A percentile compares a stretch with the other conserved stretches of the same genome.
These are phyloP conservation scores for Karstenula rhodostoma DNA, from an alignment of 2,329 filamentous ascomycete genomes.

Conservation along the genomic window DNA sequence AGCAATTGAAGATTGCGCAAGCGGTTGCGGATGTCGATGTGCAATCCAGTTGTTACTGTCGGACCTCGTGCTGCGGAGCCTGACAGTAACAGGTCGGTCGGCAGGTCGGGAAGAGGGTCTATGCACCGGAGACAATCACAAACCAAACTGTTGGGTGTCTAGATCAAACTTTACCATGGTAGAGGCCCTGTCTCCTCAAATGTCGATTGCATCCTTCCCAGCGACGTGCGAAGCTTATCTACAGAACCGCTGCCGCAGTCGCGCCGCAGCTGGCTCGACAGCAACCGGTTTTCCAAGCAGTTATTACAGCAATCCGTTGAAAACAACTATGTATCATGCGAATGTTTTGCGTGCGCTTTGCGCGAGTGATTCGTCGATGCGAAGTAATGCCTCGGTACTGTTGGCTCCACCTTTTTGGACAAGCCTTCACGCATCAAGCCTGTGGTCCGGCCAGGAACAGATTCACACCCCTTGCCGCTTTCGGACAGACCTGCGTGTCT, in stretches of 20 bases:
- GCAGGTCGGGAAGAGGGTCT: too few relatives aligned
- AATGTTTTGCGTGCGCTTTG: background rate
- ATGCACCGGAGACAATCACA: background rate
- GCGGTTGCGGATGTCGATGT: constrained; percentile 68
- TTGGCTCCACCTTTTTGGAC: background rate
- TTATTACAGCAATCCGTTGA: too few relatives aligned
- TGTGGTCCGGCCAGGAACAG: background rate
- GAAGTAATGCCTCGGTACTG: background rate
- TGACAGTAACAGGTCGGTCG: background rate
- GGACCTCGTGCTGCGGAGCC: constrained; percentile 20
- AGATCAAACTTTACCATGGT: background rate
- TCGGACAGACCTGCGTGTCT: background rate
- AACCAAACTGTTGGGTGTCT: background rate
- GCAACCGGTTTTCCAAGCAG: too few relatives aligned
- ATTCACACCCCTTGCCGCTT: background rate
- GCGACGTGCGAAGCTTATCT: background rate
- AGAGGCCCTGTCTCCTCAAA: background rate
- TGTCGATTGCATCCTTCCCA: background rate
- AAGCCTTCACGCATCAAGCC: background rate
- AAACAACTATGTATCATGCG: background rate
- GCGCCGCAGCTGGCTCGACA: too few relatives aligned
- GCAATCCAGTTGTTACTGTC: constrained; percentile 66
- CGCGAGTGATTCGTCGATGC: background rate
- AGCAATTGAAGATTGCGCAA: constrained; percentile 61
- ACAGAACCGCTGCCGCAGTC: background rate